A percentile compares a stretch with the other conserved stretches of the same genome.
Evolutionary conservation across 164 flowering plant genomes (phyloP).

Genomic region (Aristolochia californica): DNA sequence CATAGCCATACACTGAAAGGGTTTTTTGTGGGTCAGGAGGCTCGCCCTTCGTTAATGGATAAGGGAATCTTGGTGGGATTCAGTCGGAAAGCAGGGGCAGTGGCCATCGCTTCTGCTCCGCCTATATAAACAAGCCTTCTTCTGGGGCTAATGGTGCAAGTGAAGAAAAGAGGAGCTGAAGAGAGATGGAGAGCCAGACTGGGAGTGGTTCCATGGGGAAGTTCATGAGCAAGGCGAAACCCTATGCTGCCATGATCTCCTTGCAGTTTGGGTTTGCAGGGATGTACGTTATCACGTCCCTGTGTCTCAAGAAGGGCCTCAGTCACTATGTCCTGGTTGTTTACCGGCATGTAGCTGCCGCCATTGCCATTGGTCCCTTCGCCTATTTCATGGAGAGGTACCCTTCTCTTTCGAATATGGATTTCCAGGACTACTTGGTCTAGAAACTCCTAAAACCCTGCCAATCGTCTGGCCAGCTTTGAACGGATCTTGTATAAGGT

Average conservation of each 20-base stretch:
- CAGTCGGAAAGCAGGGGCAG: too few relatives aligned
- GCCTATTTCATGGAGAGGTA: constrained; percentile 68
- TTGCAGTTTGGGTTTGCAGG: constrained; percentile 84
- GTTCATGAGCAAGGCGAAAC: constrained; percentile 29
- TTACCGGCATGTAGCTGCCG: constrained; percentile 68
- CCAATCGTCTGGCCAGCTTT: background rate
- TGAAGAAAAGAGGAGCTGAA: too few relatives aligned
- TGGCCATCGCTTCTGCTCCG: too few relatives aligned
- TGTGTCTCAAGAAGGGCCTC: constrained; percentile 61
- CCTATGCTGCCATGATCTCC: constrained; percentile 65
- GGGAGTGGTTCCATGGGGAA: too few relatives aligned
- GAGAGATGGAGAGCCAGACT: too few relatives aligned
- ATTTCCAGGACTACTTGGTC: background rate
- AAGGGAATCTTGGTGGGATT: too few relatives aligned
- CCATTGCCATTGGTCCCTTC: constrained; percentile 53
- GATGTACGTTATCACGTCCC: constrained; percentile 53
- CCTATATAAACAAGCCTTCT: too few relatives aligned
- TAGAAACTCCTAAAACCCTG: background rate
- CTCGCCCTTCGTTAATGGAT: too few relatives aligned
- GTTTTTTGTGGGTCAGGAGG: too few relatives aligned
- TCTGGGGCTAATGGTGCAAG: too few relatives aligned
- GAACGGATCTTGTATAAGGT: too few relatives aligned
- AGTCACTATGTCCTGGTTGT: constrained; percentile 59
- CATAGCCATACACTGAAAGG: too few relatives aligned
- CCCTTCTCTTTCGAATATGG: background rate